Evolutionary conservation across 345 rosid species (phyloP).

Genomic region (Luvunga scandens): DNA sequence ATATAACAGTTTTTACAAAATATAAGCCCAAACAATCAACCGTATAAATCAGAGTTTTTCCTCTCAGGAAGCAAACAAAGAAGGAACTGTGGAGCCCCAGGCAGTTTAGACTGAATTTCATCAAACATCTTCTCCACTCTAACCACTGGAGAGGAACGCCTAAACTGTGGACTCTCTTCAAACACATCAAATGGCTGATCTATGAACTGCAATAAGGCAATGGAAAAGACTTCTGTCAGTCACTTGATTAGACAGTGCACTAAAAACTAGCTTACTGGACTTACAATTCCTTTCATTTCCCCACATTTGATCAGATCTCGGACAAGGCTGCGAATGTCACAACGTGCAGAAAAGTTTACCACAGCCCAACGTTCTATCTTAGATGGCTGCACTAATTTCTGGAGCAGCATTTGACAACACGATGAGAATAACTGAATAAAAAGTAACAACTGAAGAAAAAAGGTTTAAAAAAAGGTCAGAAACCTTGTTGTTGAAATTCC

Average conservation of each 20-base stretch:
- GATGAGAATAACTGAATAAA: conserved; percentile 9
- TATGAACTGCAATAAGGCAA: conserved; percentile 29
- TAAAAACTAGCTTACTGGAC: conserved; percentile 14
- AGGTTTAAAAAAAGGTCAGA: background rate
- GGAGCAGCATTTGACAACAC: conserved; percentile 11
- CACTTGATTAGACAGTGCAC: background rate
- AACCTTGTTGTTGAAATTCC: conserved; percentile 95
- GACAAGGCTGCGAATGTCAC: conserved; percentile 53
- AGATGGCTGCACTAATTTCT: conserved; percentile 76
- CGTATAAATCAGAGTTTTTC: conserved; percentile 79
- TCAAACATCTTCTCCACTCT: conserved; percentile 91
- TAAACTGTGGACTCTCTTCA: conserved; percentile 50
- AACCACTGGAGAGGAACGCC: conserved; percentile 51
- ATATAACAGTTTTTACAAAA: background rate
- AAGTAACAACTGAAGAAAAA: background rate
- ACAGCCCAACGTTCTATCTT: conserved; percentile 80
- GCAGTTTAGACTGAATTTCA: conserved; percentile 53
- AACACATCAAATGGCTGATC: conserved; percentile 53
- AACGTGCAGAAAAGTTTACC: conserved; percentile 86
- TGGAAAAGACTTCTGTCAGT: background rate
- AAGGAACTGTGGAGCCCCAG: conserved; percentile 70
- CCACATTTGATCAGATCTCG: conserved; percentile 65
- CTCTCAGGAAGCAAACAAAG: conserved; percentile 81
- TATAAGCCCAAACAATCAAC: conserved; percentile 32
- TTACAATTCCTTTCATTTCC: conserved; percentile 81